These are phyloP conservation scores for Sporormia fimetaria DNA, from an alignment of 495 filamentous ascomycete species.

Conservation along the genomic window DNA sequence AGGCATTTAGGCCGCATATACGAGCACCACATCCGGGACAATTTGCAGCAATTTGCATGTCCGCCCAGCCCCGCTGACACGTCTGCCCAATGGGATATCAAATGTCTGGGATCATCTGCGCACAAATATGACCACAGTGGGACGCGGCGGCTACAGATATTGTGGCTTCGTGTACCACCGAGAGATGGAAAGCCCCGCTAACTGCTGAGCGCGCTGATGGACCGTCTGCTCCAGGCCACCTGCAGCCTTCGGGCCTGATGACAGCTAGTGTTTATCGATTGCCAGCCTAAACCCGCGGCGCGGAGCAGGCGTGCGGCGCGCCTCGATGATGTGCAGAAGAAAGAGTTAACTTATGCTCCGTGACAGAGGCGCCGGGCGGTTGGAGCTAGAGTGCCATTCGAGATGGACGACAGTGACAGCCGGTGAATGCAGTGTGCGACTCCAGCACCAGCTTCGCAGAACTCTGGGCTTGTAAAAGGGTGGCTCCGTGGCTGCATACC, in stretches of 20 bases:
- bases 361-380: no score
- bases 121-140: constrained; percentile 21
- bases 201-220: constrained; percentile 9
- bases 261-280: no score
- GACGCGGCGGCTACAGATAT: constrained; percentile 20
- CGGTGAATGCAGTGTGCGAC: no score
- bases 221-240: no score
- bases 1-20: no score
- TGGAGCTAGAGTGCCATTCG: constrained; percentile 6
- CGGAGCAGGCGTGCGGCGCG: not conserved
- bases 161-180: constrained; percentile 1
- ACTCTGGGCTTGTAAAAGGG: not conserved
- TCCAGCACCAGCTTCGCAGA: not conserved
- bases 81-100: no score
- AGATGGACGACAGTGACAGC: no score
- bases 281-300: no score
- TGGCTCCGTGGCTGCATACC: not conserved
- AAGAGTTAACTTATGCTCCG: no score
- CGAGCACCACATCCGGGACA: no score
- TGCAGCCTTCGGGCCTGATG: no score
- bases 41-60: constrained; percentile 11
- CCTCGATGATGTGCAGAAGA: constrained; percentile 15
- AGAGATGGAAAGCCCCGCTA: constrained; percentile 6
- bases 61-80: not conserved
- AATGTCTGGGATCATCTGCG: constrained; percentile 15